These are phyloP conservation scores for Hirschioporus abietinus DNA, from an alignment of 768 basidiomycete genomes.

Conservation along the genomic window DNA sequence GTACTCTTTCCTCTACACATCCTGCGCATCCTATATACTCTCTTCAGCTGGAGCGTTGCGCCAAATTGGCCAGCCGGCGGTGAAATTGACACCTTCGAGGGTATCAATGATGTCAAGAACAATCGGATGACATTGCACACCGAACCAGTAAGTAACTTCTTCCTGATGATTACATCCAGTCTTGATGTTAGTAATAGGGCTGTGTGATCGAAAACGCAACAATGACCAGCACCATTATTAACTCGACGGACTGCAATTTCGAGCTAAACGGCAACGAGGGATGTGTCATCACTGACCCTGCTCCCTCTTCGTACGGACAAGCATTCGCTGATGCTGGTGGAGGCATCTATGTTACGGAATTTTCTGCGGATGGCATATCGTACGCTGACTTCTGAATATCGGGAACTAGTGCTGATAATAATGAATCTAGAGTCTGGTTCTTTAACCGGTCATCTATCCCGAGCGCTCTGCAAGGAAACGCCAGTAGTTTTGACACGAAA, in stretches of 20 bases:
- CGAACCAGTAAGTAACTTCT: conserved; percentile 31
- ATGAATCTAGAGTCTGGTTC: neutral
- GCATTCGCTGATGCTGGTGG: conserved; percentile 63
- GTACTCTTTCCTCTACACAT: conserved; percentile 8
- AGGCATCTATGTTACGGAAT: conserved; percentile 73
- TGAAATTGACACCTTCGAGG: conserved; percentile 81
- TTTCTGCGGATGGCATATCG: conserved; percentile 60
- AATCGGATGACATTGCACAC: conserved; percentile 80
- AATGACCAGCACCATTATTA: conserved; percentile 46
- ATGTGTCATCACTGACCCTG: conserved; percentile 56
- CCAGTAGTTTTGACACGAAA: conserved; percentile 47
- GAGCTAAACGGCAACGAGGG: conserved; percentile 54
- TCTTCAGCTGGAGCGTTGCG: conserved; percentile 46
- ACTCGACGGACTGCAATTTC: conserved; percentile 56
- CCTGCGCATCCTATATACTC: neutral
- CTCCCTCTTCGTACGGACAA: conserved; percentile 53
- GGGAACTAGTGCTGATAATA: neutral
- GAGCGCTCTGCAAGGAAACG: conserved; percentile 38
- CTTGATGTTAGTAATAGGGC: conserved; percentile 26
- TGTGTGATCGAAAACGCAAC: conserved; percentile 47
- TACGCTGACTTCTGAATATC: conserved; percentile 25
- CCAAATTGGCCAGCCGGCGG: conserved; percentile 58
- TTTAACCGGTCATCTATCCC: conserved; percentile 40
- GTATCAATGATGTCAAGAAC: conserved; percentile 58
- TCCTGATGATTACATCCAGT: neutral